Base-by-base conservation (phyloP, 2,329 filamentous ascomycete genomes). In the Colletotrichum sp. region DNA sequence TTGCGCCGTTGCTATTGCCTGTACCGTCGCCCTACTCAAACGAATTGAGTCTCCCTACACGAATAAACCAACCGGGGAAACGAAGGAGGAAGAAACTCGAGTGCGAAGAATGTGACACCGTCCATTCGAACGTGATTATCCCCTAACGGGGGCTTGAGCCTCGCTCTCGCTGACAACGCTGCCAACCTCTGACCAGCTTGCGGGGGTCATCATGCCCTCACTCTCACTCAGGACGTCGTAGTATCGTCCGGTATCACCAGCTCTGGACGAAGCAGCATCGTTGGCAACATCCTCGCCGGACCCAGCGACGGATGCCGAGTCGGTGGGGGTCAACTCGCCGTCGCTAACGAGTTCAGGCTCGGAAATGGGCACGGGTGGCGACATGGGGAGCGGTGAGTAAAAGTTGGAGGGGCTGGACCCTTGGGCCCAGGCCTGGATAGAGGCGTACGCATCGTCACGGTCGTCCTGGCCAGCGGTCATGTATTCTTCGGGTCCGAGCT, bases 361-460 rank as follows among this genome's bases (percentile, higher is more conserved):
- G 7, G 90, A 91, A 27, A 88, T 79, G 15, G 89, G 86, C 9
- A 86, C 86, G 6, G 85, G 84, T 3, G 89, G 89, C 2, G 89
- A 89, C 27, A 86, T 86, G 15, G 91, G 90, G 27, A 92, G 87
- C 6, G 91, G 91, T 8, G 91, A 92, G 85, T 92, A 93, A 80
- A 93, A 92, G 71, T 77, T 75, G 79, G 88, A 87, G 12, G 85
- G 83, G 80, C 85, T 85, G 6, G 89, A 89, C 74, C 87, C 85
- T 78, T 92, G 88, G 2, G 92, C 91, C 92, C 92, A 93, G 0
- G 92, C 92, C 80, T 93, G 91, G 78, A 93, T 93, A 2, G 90
- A 92, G 62, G 89, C 89, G 80, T 89, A 93, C 2, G 89, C 88
- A 16, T 89, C 87, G 16, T 85, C 81, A 25, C 82, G 83, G 71